Conservation (phyloP, 352 stramenopile species). For the Aphanomyces stellatus region DNA sequence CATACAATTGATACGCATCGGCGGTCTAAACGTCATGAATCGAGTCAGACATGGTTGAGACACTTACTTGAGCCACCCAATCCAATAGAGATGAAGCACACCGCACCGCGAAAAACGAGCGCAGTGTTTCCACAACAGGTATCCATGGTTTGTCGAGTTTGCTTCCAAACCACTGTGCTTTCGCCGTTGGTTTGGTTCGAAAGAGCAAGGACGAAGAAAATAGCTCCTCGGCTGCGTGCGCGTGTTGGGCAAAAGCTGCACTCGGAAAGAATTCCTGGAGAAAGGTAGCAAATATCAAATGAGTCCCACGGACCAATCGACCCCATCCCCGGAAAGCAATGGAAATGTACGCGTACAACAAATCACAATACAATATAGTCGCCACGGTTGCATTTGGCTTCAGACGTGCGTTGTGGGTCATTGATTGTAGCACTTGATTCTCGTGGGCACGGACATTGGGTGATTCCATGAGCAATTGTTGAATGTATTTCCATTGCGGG, state of each 20-base stretch:
- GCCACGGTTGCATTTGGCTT: not conserved
- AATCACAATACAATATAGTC: not conserved
- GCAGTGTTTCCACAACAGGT: slow-evolving; percentile 59
- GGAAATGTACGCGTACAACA: not conserved
- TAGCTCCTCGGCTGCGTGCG: not conserved
- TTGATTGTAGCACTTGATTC: not conserved
- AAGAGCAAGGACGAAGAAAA: not conserved
- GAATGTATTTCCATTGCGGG: not conserved
- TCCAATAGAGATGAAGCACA: slow-evolving; percentile 74
- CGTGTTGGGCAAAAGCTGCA: not conserved
- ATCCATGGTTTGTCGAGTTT: slow-evolving; percentile 26
- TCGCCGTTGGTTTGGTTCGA: slow-evolving; percentile 3
- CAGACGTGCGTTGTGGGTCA: too few species aligned
- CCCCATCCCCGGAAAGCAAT: not conserved
- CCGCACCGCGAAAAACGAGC: slow-evolving; percentile 71
- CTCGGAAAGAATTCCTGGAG: slow-evolving; percentile 15
- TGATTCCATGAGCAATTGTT: not conserved
- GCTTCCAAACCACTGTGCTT: slow-evolving; percentile 8
- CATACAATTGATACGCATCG: slow-evolving; percentile 71
- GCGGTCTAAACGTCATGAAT: slow-evolving; percentile 38
- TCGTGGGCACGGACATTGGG: not conserved
- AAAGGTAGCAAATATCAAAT: slow-evolving; percentile 11
- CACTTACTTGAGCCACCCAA: slow-evolving; percentile 70
- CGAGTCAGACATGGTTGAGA: not conserved
- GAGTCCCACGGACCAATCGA: not conserved